These are phyloP conservation scores for Alternaria gaisen DNA, from an alignment of 2,329 filamentous ascomycete species.

Conservation along the genomic window DNA sequence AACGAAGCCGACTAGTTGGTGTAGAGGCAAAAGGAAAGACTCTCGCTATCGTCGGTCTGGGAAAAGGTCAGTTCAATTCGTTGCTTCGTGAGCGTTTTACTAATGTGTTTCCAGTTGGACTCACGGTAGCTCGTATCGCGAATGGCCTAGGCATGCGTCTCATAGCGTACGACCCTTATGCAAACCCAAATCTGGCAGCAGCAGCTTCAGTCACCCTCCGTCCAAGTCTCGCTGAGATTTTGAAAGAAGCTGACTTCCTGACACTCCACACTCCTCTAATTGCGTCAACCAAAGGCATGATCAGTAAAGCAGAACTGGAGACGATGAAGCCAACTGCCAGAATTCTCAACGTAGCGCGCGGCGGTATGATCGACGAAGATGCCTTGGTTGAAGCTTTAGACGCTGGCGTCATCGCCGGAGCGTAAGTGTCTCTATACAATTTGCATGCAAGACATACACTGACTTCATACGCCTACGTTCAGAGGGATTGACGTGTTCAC, in stretches of 20 bases:
- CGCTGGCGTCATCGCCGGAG: constrained; percentile 75
- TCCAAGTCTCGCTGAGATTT: constrained; percentile 65
- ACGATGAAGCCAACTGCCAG: constrained; percentile 78
- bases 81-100: neutral
- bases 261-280: constrained; percentile 84
- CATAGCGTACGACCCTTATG: constrained; percentile 79
- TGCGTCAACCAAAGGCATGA: constrained; percentile 77
- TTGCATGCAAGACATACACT: too few species aligned
- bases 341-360: constrained; percentile 80
- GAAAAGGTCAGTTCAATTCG: constrained; percentile 66
- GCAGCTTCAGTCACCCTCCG: constrained; percentile 72
- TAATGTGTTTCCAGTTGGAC: constrained; percentile 64
- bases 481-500: constrained; percentile 80
- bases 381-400: constrained; percentile 76
- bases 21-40: constrained; percentile 81
- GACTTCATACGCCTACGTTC: too few species aligned
- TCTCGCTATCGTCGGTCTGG: constrained; percentile 78
- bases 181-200: constrained; percentile 74
- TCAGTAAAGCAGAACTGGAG: constrained; percentile 71
- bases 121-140: constrained; percentile 81
- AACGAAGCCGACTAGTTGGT: constrained; percentile 76
- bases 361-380: constrained; percentile 80
- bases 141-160: constrained; percentile 81
- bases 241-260: constrained; percentile 76
- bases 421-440: constrained; percentile 39